phyloP scores from a whole-genome alignment of 2,329 filamentous ascomycete species.

The Ceratocystis papillata region DNA sequence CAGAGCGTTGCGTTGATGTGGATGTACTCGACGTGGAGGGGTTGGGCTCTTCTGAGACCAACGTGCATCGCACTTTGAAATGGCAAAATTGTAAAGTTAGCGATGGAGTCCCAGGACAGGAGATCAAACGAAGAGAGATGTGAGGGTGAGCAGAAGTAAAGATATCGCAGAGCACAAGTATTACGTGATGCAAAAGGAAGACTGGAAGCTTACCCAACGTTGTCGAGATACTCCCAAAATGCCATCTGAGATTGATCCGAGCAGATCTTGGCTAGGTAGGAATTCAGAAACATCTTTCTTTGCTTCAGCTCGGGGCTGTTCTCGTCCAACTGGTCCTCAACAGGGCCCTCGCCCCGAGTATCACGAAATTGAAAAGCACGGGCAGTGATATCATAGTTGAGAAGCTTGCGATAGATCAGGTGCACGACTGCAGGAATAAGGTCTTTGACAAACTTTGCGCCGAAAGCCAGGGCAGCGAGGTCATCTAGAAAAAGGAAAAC shows the following conservation, averaged over 20 bases:
- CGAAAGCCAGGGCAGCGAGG: conserved; percentile 57
- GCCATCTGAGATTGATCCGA: conserved; percentile 63
- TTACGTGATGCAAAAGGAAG: neutral
- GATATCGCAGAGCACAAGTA: neutral
- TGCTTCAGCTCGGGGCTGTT: conserved; percentile 64
- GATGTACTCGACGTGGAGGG: conserved; percentile 69
- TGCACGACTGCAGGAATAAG: conserved; percentile 75
- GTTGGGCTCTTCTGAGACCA: conserved; percentile 59
- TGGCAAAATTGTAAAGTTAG: neutral
- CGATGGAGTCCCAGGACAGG: neutral
- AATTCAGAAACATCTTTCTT: conserved; percentile 66
- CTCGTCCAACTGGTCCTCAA: conserved; percentile 53
- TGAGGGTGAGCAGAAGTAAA: neutral
- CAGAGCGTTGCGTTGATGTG: conserved; percentile 63
- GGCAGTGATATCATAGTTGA: conserved; percentile 72
- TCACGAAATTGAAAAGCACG: conserved; percentile 57
- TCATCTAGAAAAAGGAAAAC: conserved; percentile 43
- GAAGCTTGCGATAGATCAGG: conserved; percentile 71
- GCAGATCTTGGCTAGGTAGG: conserved; percentile 64
- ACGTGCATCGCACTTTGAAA: conserved; percentile 60
- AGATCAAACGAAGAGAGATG: neutral
- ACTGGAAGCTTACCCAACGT: conserved; percentile 52
- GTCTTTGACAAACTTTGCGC: conserved; percentile 67
- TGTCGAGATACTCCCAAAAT: conserved; percentile 76
- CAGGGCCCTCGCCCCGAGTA: conserved; percentile 55